Percentiles rank a stretch among this genome's conserved stretches.
phyloP scores from a whole-genome alignment of 257 asterid species.

The Nicotiana benthamiana region DNA sequence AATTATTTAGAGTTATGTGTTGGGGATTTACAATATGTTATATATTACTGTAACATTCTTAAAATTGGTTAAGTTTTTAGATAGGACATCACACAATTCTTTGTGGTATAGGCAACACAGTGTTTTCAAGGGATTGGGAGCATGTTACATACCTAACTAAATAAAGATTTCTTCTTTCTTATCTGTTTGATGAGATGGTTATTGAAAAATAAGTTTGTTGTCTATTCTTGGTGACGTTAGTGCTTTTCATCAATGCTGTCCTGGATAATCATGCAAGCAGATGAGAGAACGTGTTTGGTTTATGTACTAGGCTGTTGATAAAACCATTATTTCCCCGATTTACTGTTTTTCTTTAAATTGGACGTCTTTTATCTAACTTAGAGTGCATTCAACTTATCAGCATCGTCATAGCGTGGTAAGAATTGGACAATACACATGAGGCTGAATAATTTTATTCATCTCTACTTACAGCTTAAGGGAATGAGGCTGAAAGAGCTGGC shows the following conservation, averaged over 20 bases:
- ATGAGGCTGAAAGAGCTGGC: slow-evolving; percentile 71
- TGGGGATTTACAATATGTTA: neutral
- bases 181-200: neutral
- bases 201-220: neutral
- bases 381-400: neutral
- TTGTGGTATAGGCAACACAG: neutral
- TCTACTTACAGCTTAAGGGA: slow-evolving; percentile 57
- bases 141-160: neutral
- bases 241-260: neutral
- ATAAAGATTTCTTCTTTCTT: neutral
- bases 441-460: neutral
- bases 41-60: neutral
- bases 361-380: neutral
- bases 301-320: neutral
- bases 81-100: neutral
- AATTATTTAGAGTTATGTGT: neutral
- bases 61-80: neutral
- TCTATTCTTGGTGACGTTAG: neutral
- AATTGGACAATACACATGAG: neutral
- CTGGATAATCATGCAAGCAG: neutral
- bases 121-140: neutral
- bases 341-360: neutral
- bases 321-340: neutral
- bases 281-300: neutral
- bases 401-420: neutral